Evolutionary conservation across 1,139 yeast species (phyloP).

Genomic region (Geotrichum europaeum): DNA sequence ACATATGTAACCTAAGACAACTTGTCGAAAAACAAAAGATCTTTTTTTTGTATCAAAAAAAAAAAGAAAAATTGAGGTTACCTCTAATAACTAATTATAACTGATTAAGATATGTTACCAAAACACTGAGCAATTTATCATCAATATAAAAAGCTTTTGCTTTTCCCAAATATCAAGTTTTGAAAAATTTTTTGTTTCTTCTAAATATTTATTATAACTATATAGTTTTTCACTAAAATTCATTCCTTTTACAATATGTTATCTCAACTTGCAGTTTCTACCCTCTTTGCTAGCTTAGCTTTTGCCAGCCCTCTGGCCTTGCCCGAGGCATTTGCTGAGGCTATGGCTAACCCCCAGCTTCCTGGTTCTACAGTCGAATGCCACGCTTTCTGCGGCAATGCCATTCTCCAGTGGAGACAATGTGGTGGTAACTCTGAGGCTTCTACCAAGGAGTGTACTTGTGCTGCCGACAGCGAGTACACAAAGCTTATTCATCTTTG

Average conservation of each 20-base stretch:
- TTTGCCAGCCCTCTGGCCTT: slow-evolving; percentile 6
- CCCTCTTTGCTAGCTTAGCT: neutral
- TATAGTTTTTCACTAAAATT: neutral
- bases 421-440: neutral
- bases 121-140: too few species aligned
- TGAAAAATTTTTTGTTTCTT: neutral
- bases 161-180: too few species aligned
- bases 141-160: too few species aligned
- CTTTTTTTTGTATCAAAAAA: too few species aligned
- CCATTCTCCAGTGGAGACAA: neutral
- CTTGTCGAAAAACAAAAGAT: too few species aligned
- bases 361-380: slow-evolving; percentile 12
- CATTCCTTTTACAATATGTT: neutral
- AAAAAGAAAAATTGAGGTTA: too few species aligned
- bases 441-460: neutral
- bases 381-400: neutral
- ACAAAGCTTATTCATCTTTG: slow-evolving; percentile 3
- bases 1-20: too few species aligned
- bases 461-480: neutral
- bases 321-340: slow-evolving; percentile 18
- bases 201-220: neutral
- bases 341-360: slow-evolving; percentile 18
- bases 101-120: too few species aligned
- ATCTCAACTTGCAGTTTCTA: neutral
- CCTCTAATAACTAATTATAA: too few species aligned